Conservation (phyloP, 1,284 basidiomycete genomes). For the Sanghuangporus sanghuang region DNA sequence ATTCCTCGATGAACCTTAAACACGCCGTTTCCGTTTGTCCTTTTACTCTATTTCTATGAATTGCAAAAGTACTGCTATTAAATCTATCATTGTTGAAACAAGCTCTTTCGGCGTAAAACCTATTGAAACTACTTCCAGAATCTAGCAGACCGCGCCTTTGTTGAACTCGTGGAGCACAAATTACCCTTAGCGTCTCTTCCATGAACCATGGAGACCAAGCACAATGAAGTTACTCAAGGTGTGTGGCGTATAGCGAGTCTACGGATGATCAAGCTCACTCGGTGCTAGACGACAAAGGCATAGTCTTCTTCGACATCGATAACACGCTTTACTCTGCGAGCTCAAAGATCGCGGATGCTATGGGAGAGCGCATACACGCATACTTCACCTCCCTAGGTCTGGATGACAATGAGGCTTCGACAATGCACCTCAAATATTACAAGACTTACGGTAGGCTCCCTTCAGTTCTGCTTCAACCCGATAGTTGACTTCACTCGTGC, state of each 20-base stretch:
- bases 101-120: no score
- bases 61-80: neutral
- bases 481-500: neutral
- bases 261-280: neutral
- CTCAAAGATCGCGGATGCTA: conserved; percentile 71
- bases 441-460: conserved; percentile 52
- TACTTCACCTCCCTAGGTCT: conserved; percentile 76
- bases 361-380: conserved; percentile 77
- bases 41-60: no score
- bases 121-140: no score
- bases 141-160: neutral
- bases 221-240: conserved; percentile 28
- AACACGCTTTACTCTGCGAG: conserved; percentile 81
- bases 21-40: neutral
- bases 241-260: conserved; percentile 31
- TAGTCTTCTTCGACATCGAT: conserved; percentile 85
- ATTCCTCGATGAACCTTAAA: neutral
- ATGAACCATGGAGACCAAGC: conserved; percentile 20
- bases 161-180: neutral
- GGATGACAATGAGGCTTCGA: conserved; percentile 61
- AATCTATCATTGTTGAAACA: no score
- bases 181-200: neutral
- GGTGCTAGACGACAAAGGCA: conserved; percentile 44
- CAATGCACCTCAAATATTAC: conserved; percentile 74
- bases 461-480: neutral